Percentiles rank a stretch among this genome's conserved stretches.
These are phyloP conservation scores for Knufia fluminis DNA, from an alignment of 2,329 filamentous ascomycete genomes.

Conservation along the genomic window DNA sequence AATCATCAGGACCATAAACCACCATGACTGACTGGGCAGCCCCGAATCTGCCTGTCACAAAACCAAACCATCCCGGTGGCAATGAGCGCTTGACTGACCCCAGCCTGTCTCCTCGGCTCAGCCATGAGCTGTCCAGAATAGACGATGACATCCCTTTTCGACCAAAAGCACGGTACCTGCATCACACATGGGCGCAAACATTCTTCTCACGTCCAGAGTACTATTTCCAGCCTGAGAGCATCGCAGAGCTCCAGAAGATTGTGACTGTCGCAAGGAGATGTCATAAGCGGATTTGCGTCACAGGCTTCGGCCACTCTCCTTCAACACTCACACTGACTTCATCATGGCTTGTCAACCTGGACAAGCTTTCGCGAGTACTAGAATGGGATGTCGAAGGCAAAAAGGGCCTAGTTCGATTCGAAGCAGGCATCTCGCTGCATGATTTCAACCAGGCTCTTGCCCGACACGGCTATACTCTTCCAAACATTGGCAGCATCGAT, in stretches of 20 bases:
- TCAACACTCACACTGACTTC: slow-evolving; percentile 87
- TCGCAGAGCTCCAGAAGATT: slow-evolving; percentile 73
- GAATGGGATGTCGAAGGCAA: slow-evolving; percentile 51
- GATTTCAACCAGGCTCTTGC: slow-evolving; percentile 66
- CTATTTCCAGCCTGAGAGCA: slow-evolving; percentile 72
- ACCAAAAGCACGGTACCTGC: slow-evolving; percentile 60
- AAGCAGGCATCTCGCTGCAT: slow-evolving; percentile 80
- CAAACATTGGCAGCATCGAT: slow-evolving; percentile 90
- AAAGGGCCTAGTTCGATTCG: slow-evolving; percentile 60
- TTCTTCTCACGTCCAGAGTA: slow-evolving; percentile 84
- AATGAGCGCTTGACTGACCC: slow-evolving; percentile 9
- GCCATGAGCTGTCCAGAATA: slow-evolving; percentile 48
- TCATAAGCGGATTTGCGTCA: slow-evolving; percentile 70
- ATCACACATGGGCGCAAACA: slow-evolving; percentile 91
- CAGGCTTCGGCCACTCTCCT: slow-evolving; percentile 88
- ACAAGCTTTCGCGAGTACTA: slow-evolving; percentile 66
- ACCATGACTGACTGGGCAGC: slow-evolving; percentile 19
- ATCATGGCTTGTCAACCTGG: slow-evolving; percentile 89
- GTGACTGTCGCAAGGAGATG: slow-evolving; percentile 72
- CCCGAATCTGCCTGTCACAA: slow-evolving; percentile 16
- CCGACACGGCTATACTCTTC: slow-evolving; percentile 68
- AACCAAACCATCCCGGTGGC: slow-evolving; percentile 12
- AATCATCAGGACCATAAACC: not conserved
- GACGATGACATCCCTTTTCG: slow-evolving; percentile 64
- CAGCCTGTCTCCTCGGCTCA: slow-evolving; percentile 38